Evolutionary conservation across 306 rosid species (phyloP).

Genomic region (Cyclanthera cordifolia): DNA sequence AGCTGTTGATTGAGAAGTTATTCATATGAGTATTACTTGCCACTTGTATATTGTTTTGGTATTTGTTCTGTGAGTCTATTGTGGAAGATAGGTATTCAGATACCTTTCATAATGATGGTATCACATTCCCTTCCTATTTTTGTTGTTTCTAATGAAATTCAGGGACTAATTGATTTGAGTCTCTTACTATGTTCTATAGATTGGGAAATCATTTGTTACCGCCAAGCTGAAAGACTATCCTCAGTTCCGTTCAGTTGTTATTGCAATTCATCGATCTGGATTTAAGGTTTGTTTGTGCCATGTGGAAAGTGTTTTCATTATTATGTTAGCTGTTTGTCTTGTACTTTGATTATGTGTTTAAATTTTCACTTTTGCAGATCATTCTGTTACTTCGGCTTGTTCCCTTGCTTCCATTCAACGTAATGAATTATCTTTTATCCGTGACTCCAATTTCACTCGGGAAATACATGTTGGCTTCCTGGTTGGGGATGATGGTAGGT

Average conservation of each 20-base stretch:
- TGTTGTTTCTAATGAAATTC: background rate
- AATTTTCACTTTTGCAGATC: conserved; percentile 39
- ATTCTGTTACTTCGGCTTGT: conserved; percentile 87
- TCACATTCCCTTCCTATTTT: background rate
- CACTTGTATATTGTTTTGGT: no score
- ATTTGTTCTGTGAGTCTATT: no score
- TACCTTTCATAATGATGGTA: no score
- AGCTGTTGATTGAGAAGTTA: no score
- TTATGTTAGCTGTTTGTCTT: background rate
- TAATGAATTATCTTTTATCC: conserved; percentile 77
- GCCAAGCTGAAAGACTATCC: conserved; percentile 18
- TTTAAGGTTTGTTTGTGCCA: conserved; percentile 8
- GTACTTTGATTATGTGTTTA: background rate
- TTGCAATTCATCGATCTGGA: conserved; percentile 16
- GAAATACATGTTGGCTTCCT: conserved; percentile 84
- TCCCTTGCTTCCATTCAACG: conserved; percentile 86
- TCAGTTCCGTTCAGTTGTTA: conserved; percentile 1
- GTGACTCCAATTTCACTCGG: conserved; percentile 83
- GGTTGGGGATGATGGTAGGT: conserved; percentile 97
- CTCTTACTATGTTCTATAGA: background rate
- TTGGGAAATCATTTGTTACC: conserved; percentile 13
- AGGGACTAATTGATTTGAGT: background rate
- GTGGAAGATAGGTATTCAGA: no score
- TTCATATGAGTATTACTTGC: no score
- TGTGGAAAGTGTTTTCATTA: background rate